These are phyloP conservation scores for Cupressus sempervirens DNA, from an alignment of 75 land plant genomes.

Conservation along the genomic window DNA sequence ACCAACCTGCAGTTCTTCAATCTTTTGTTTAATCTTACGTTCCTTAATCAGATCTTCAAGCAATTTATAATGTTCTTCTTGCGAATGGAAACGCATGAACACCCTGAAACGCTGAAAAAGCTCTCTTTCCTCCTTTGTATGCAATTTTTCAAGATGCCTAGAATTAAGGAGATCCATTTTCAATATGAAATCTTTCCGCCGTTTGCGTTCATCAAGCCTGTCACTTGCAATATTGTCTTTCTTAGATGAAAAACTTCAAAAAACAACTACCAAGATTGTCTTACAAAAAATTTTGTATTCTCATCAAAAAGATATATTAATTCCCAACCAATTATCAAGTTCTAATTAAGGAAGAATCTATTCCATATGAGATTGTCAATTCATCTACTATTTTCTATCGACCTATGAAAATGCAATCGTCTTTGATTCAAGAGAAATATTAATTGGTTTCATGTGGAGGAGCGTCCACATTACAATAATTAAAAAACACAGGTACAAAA, in stretches of 20 bases:
- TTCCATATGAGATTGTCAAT: background rate
- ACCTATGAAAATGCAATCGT: background rate
- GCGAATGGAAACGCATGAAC: slow-evolving; percentile 89
- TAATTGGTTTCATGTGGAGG: background rate
- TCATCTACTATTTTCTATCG: background rate
- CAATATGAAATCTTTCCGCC: slow-evolving; percentile 90
- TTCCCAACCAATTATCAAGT: background rate
- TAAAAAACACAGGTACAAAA: background rate
- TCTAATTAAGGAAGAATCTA: background rate
- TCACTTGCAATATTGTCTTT: slow-evolving; percentile 8
- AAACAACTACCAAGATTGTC: background rate
- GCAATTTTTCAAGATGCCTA: slow-evolving; percentile 64
- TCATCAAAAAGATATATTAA: background rate
- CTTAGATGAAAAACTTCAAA: background rate
- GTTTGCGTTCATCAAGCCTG: slow-evolving; percentile 95
- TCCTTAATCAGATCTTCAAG: slow-evolving; percentile 51
- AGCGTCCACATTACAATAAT: background rate
- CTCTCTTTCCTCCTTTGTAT: slow-evolving; percentile 68
- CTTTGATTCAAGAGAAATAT: background rate
- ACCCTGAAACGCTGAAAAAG: slow-evolving; percentile 59
- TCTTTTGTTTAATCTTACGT: slow-evolving; percentile 61
- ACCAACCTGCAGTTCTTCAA: slow-evolving; percentile 83
- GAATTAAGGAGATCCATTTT: slow-evolving; percentile 77
- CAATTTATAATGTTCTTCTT: slow-evolving; percentile 77
- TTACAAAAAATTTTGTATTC: background rate